Evolutionary conservation across 164 flowering plant genomes (phyloP).

Genomic region (Aristolochia contorta): DNA sequence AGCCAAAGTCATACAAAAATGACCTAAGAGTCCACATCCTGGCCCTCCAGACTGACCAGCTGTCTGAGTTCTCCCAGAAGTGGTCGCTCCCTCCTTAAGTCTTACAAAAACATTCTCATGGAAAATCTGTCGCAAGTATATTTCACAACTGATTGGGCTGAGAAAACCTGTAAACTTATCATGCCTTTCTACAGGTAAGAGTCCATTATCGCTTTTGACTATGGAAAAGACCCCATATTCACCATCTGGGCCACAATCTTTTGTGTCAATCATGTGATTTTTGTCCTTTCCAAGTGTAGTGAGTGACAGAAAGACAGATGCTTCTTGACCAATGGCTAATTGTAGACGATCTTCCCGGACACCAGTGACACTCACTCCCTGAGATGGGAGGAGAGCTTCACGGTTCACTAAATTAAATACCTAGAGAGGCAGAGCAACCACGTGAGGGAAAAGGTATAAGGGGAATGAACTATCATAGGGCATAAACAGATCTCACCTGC

Average conservation of each 20-base stretch:
- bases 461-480: background rate
- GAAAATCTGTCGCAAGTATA: conserved; percentile 74
- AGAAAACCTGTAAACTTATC: conserved; percentile 29
- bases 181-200: conserved; percentile 23
- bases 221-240: conserved; percentile 31
- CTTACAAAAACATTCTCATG: conserved; percentile 57
- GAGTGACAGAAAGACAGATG: conserved; percentile 65
- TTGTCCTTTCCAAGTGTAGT: conserved; percentile 33
- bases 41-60: conserved; percentile 37
- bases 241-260: conserved; percentile 13
- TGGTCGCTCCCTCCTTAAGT: conserved; percentile 33
- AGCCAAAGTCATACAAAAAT: conserved; percentile 81
- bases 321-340: conserved; percentile 57
- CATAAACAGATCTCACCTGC: conserved; percentile 35
- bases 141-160: conserved; percentile 49
- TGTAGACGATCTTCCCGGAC: conserved; percentile 70
- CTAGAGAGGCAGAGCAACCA: conserved; percentile 25
- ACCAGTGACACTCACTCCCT: conserved; percentile 66
- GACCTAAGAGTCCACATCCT: conserved; percentile 58
- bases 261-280: conserved; percentile 22
- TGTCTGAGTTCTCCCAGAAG: conserved; percentile 24
- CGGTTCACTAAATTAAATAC: conserved; percentile 89
- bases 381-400: conserved; percentile 64
- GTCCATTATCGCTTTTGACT: conserved; percentile 32
- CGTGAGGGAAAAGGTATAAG: conserved; percentile 2